Conservation (phyloP, 163 green algal species). For the Volvox carteri region DNA sequence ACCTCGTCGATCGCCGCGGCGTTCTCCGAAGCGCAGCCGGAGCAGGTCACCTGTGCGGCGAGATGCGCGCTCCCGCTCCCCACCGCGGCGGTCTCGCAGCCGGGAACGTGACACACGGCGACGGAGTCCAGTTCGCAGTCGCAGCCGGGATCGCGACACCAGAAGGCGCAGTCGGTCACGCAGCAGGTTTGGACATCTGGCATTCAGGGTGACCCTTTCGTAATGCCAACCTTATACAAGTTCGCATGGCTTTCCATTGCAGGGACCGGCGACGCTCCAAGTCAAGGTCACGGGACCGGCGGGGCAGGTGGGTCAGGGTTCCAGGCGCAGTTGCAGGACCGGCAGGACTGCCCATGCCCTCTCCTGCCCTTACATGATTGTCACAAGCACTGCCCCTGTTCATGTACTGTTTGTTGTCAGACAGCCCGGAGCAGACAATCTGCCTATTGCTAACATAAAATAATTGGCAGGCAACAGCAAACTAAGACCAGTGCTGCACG, state of each 20-base stretch:
- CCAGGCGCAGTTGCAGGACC: too few relatives aligned
- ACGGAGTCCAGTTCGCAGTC: conserved; percentile 13
- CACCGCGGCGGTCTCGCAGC: conserved; percentile 11
- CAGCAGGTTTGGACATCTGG: conserved; percentile 24
- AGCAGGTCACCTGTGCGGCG: conserved; percentile 16
- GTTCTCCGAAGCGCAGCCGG: not conserved
- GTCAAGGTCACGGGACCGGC: conserved; percentile 20
- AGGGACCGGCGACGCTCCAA: conserved; percentile 34
- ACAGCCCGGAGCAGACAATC: too few relatives aligned
- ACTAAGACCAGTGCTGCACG: too few relatives aligned
- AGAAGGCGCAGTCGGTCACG: conserved; percentile 16
- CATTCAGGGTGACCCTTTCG: not conserved
- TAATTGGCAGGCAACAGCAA: too few relatives aligned
- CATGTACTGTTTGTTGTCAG: too few relatives aligned
- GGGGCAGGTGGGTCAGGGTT: not conserved
- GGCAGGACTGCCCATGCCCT: too few relatives aligned
- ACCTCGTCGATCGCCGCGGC: not conserved
- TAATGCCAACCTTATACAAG: not conserved
- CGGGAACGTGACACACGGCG: conserved; percentile 3
- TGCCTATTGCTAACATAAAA: too few relatives aligned
- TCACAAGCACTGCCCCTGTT: too few relatives aligned
- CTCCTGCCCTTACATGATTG: too few relatives aligned
- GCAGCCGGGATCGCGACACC: not conserved
- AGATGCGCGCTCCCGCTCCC: conserved; percentile 24
- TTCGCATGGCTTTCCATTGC: too few relatives aligned